A percentile compares a stretch with the other conserved stretches of the same genome.
Conservation (phyloP, 1,139 yeast genomes). For the Pneumocystis sp. region DNA sequence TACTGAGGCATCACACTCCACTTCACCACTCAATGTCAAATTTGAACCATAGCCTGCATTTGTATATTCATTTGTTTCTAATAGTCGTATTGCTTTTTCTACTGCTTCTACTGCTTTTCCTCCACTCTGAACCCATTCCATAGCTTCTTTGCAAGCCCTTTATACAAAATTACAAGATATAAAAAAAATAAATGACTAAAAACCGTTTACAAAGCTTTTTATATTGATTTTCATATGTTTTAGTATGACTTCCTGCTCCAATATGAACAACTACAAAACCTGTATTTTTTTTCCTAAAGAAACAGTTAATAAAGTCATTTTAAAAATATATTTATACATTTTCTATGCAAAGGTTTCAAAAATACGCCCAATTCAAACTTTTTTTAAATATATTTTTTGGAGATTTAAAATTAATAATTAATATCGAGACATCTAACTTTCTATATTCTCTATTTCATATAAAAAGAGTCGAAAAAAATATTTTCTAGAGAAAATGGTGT, state of each 20-base stretch:
- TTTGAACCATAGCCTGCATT: slow-evolving; percentile 48
- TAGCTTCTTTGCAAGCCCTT: slow-evolving; percentile 17
- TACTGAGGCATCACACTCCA: slow-evolving; percentile 38
- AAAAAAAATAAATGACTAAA: not conserved
- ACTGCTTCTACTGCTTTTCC: slow-evolving; percentile 17
- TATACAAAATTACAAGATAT: not conserved
- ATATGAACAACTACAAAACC: slow-evolving; percentile 21
- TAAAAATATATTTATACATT: not conserved
- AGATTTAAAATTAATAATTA: not conserved
- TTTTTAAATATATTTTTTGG: not conserved
- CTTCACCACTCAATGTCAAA: slow-evolving; percentile 32
- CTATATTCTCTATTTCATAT: not conserved
- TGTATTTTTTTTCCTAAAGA: slow-evolving; percentile 4
- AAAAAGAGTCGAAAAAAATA: not conserved
- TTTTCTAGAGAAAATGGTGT: slow-evolving; percentile 3
- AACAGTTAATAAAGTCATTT: too few relatives aligned
- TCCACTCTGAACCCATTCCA: slow-evolving; percentile 15
- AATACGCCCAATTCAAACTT: not conserved
- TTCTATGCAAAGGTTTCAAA: too few relatives aligned
- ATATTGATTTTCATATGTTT: slow-evolving; percentile 13
- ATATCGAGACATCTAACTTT: not conserved
- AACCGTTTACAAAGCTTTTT: slow-evolving; percentile 16
- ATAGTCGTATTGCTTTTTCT: slow-evolving; percentile 19
- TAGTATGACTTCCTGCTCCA: slow-evolving; percentile 25
- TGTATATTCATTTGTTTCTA: slow-evolving; percentile 35